A percentile compares a stretch with the other conserved stretches of the same genome.
phyloP scores from a whole-genome alignment of 2,329 filamentous ascomycete species.

The Microdochium trichocladiopsis region DNA sequence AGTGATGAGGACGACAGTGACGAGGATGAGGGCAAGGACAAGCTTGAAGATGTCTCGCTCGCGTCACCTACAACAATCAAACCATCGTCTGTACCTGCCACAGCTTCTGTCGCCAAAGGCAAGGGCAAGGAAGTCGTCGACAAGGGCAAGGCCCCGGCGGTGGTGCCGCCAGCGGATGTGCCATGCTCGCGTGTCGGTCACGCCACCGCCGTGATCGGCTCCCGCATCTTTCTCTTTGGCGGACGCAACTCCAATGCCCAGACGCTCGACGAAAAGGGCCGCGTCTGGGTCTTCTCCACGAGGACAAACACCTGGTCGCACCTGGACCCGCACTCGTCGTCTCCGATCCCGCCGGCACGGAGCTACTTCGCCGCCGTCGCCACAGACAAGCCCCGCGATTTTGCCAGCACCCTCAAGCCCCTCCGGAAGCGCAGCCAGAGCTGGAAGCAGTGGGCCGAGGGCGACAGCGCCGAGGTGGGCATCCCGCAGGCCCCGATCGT shows the following conservation, averaged over 20 bases:
- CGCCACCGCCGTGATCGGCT: slow-evolving; percentile 60
- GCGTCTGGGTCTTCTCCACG: slow-evolving; percentile 71
- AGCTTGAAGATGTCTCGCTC: slow-evolving; percentile 31
- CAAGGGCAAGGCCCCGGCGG: slow-evolving; percentile 12
- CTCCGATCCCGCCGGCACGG: slow-evolving; percentile 52
- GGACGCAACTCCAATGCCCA: slow-evolving; percentile 62
- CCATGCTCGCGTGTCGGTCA: slow-evolving; percentile 67
- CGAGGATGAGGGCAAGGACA: slow-evolving; percentile 15
- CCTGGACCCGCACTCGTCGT: slow-evolving; percentile 46
- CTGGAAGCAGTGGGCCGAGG: slow-evolving; percentile 50
- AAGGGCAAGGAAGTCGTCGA: slow-evolving; percentile 29
- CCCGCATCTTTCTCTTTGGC: slow-evolving; percentile 73
- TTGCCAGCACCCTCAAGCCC: slow-evolving; percentile 23
- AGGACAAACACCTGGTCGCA: slow-evolving; percentile 55
- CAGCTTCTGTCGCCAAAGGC: slow-evolving; percentile 12
- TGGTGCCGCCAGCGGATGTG: slow-evolving; percentile 25
- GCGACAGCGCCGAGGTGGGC: slow-evolving; percentile 44
- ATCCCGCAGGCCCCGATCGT: slow-evolving; percentile 54
- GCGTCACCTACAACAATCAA: slow-evolving; percentile 18
- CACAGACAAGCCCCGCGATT: slow-evolving; percentile 48
- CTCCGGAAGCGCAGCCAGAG: slow-evolving; percentile 29
- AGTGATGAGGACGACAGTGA: slow-evolving; percentile 10
- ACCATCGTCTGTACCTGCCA: slow-evolving; percentile 5
- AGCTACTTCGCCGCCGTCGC: slow-evolving; percentile 63
- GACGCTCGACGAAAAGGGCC: slow-evolving; percentile 66